phyloP scores from a whole-genome alignment of 768 basidiomycete genomes.

The Kwoniella sp. region DNA sequence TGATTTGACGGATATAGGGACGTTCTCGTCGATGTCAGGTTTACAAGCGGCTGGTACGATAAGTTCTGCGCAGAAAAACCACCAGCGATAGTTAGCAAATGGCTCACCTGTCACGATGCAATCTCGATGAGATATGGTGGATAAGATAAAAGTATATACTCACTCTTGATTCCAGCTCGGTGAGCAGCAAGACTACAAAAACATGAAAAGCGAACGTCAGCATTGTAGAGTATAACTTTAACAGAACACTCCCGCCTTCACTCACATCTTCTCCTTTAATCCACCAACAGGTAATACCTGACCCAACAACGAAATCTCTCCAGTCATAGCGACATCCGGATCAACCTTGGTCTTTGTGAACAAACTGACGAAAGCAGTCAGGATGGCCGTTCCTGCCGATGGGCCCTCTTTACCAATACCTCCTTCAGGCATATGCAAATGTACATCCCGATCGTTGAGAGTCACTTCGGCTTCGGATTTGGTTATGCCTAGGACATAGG shows the following conservation, averaged over 20 bases:
- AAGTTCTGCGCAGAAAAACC: slow-evolving; percentile 42
- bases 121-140: too few relatives aligned
- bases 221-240: neutral
- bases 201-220: slow-evolving; percentile 7
- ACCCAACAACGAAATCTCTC: slow-evolving; percentile 93
- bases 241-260: neutral
- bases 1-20: slow-evolving; percentile 90
- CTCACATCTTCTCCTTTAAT: slow-evolving; percentile 64
- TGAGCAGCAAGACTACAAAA: slow-evolving; percentile 81
- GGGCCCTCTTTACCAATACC: slow-evolving; percentile 76
- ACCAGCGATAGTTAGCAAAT: neutral
- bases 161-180: slow-evolving; percentile 89
- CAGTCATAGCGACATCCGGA: slow-evolving; percentile 96
- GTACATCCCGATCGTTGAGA: slow-evolving; percentile 81
- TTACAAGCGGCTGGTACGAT: slow-evolving; percentile 68
- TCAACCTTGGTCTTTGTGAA: slow-evolving; percentile 81
- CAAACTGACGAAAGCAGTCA: slow-evolving; percentile 86
- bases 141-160: too few relatives aligned
- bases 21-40: slow-evolving; percentile 95
- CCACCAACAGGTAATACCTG: slow-evolving; percentile 96
- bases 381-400: slow-evolving; percentile 89
- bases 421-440: slow-evolving; percentile 75
- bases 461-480: slow-evolving; percentile 70
- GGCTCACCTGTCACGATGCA: too few relatives aligned
- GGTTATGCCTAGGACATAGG: slow-evolving; percentile 85